Conservation (phyloP, 768 basidiomycete genomes). For the Ramaria sp. region DNA sequence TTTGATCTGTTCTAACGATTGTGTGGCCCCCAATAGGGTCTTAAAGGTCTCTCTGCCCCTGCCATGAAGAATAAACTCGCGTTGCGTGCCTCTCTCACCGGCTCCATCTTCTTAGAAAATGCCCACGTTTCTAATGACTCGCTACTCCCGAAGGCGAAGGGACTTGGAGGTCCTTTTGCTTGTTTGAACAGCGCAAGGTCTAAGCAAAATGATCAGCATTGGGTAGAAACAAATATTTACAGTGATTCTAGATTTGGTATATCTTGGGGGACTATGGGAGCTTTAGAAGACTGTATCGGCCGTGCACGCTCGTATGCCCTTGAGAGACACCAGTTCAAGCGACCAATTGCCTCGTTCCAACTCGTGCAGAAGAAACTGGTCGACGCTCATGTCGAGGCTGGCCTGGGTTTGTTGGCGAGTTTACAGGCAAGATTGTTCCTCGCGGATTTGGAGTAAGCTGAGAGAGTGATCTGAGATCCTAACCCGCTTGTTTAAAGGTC, state of each 20-base stretch:
- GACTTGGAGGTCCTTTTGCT: slow-evolving; percentile 79
- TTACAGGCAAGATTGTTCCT: slow-evolving; percentile 55
- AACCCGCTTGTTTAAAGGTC: slow-evolving; percentile 14
- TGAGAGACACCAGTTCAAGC: slow-evolving; percentile 82
- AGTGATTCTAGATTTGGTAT: slow-evolving; percentile 56
- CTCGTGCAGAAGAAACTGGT: slow-evolving; percentile 97
- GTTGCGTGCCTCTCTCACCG: slow-evolving; percentile 73
- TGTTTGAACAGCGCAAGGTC: slow-evolving; percentile 85
- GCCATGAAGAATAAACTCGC: slow-evolving; percentile 91
- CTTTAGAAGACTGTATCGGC: slow-evolving; percentile 82
- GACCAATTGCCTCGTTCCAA: slow-evolving; percentile 89
- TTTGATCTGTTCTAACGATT: neutral
- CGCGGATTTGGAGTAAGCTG: too few species aligned
- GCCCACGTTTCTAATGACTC: slow-evolving; percentile 67
- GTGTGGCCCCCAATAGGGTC: slow-evolving; percentile 36
- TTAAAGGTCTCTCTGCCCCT: slow-evolving; percentile 73
- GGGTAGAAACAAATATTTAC: slow-evolving; percentile 4
- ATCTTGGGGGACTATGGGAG: slow-evolving; percentile 93
- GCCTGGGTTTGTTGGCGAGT: slow-evolving; percentile 66
- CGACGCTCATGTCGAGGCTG: slow-evolving; percentile 81
- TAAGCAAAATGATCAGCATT: neutral
- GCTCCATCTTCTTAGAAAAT: slow-evolving; percentile 87
- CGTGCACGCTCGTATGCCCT: slow-evolving; percentile 76
- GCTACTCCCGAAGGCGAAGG: slow-evolving; percentile 66
- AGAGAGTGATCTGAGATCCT: neutral